Base-by-base conservation (phyloP, 2,329 filamentous ascomycete genomes). In the Ophiocordyceps camponoti-saundersi region DNA sequence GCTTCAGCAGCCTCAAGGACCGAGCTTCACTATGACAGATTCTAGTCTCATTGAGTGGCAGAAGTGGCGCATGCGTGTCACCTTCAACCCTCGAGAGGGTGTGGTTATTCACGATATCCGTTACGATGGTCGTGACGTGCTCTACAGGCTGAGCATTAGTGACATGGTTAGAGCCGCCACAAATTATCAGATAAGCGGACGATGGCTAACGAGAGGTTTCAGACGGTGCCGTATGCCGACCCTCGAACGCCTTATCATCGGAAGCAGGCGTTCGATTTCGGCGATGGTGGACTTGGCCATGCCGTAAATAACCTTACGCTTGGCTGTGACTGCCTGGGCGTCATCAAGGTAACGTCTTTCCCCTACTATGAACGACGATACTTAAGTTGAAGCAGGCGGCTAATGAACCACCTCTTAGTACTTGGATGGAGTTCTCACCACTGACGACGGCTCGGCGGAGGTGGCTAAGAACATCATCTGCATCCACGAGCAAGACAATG, bases 31-130 rank as follows among this genome's bases (percentile, higher is more conserved):
- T 2, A 66, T 82, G 12, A 43, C 48, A 0, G 63, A 65, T 46
- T 58, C 67, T 46, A 67, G 67, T 50, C 53, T 61, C 2, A 56
- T 77, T 1, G 55, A 66, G 44, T 80, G 77, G 77, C 73, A 80
- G 57, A 78, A 82, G 56, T 85, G 80, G 80, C 67, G 71, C 1
- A 76, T 87, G 62, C 67, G 80, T 26, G 73, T 87, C 5, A 73
- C 73, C 6, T 85, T 82, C 65, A 85, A 82, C 65, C 71, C 74
- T 30, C 69, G 82, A 3, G 82, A 86, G 59, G 82, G 82, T 30
- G 72, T 77, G 13, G 79, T 80, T 2, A 67, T 87, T 0, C 80
- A 85, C 53, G 77, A 86, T 53, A 62, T 87, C 6, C 70, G 71
- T 46, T 85, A 81, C 50, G 79, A 82, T 51, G 75, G 73, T 11